Base-by-base conservation (phyloP, 306 rosid genomes). In the Mucuna pruriens region DNA sequence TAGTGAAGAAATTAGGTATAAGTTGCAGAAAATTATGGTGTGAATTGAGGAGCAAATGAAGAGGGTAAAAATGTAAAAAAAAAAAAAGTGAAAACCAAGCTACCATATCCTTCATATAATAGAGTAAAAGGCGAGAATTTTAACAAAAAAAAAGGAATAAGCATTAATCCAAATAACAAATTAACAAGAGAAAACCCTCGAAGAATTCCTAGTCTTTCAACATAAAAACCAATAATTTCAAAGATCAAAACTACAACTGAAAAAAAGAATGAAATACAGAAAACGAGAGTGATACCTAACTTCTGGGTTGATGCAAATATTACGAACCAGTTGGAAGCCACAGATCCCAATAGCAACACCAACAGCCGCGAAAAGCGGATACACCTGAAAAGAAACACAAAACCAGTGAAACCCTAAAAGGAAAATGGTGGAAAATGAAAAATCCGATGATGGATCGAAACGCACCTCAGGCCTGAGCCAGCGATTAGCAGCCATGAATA, bases 291-390 rank as follows among this genome's bases (percentile, higher is more conserved):
- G 5, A 15, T 38, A 95, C 99, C 98, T 95, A 89, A 95, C 99
- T 91, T 93, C 99, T 72, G 99, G 99, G 77, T 95, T 95, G 90
- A 91, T 89, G 76, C 83, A 75, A 85, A 95, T 77, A 44, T 95
- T 88, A 34, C 99, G 98, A 77, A 84, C 87, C 69, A 95, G 57
- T 81, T 84, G 88, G 9, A 95, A 81, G 0, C 92, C 97, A 52
- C 99, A 95, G 83, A 95, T 95, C 72, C 97, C 99, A 9, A 95
- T 17, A 64, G 99, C 99, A 20, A 29, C 94, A 70, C 96, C 98
- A 19, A 89, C 90, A 7, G 99, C 94, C 16, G 89, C 93, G 80
- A 95, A 95, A 2, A 95, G 87, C 0, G 99, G 99, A 71, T 95
- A 95, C n/a, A 95, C 99, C 99, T 95, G 34, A 26, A 54, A 31